Conservation (phyloP, 306 rosid species). For the Albizia julibrissin region DNA sequence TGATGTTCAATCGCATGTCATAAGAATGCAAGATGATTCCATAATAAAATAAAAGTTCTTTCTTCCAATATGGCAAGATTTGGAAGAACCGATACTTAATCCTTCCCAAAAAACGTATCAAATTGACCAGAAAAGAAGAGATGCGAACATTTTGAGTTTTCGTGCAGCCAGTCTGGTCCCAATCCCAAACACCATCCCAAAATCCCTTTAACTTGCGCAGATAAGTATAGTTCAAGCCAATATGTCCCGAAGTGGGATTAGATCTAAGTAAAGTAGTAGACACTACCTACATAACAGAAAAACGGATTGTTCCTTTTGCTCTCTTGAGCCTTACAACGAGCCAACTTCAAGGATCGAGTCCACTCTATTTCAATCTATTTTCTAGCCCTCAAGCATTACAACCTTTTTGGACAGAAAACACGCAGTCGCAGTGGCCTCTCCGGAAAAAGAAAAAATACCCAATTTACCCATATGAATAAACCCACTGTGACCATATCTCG, state of each 20-base stretch:
- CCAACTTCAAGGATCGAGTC: slow-evolving; percentile 22
- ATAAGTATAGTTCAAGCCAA: neutral
- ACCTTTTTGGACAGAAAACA: neutral
- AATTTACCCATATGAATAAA: slow-evolving; percentile 11
- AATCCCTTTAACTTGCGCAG: neutral
- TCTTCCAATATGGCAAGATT: neutral
- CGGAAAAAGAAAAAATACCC: slow-evolving; percentile 19
- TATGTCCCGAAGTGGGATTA: slow-evolving; percentile 22
- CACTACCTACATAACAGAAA: neutral
- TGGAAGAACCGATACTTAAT: slow-evolving; percentile 4
- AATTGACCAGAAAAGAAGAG: neutral
- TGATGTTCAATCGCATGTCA: neutral
- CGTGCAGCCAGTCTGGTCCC: neutral
- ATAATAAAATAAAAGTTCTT: neutral
- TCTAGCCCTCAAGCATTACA: neutral
- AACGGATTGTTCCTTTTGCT: neutral
- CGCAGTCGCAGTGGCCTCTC: neutral
- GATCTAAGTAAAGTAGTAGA: slow-evolving; percentile 21
- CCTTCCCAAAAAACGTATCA: neutral
- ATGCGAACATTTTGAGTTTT: neutral
- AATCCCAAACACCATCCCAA: neutral
- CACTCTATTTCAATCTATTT: slow-evolving; percentile 28
- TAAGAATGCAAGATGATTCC: neutral
- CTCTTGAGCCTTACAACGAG: slow-evolving; percentile 8
- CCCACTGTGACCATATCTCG: slow-evolving; percentile 1